Percentiles rank a stretch among this genome's conserved stretches.
Conservation (phyloP, 2,329 filamentous ascomycete species). For the Cercospora canescens region DNA sequence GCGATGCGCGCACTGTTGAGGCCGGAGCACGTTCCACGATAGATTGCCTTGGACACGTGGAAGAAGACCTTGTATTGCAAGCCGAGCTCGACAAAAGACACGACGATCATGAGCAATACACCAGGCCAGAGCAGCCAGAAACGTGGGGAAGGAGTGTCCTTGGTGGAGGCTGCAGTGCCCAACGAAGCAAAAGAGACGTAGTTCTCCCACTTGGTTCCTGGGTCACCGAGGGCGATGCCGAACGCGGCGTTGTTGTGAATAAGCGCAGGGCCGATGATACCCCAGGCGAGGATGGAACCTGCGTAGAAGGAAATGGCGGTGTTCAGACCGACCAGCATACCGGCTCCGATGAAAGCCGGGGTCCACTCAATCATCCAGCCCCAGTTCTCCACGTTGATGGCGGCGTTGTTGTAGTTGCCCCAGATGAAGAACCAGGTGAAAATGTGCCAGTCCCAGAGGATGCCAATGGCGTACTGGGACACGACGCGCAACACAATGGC, state of each 20-base stretch:
- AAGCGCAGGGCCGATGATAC: conserved; percentile 58
- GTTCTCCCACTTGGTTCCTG: conserved; percentile 45
- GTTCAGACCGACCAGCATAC: conserved; percentile 60
- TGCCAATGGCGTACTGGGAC: conserved; percentile 60
- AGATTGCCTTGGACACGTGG: conserved; percentile 52
- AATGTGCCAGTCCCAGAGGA: conserved; percentile 51
- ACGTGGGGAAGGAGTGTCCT: conserved; percentile 49
- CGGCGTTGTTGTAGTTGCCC: conserved; percentile 53
- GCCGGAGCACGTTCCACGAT: conserved; percentile 46
- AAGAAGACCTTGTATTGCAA: conserved; percentile 43
- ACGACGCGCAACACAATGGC: conserved; percentile 57
- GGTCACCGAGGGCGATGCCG: conserved; percentile 37
- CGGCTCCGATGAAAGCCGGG: conserved; percentile 61
- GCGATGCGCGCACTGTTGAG: conserved; percentile 43
- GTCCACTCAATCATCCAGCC: conserved; percentile 62
- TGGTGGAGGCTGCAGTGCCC: conserved; percentile 35
- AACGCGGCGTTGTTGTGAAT: conserved; percentile 54
- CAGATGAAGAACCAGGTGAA: conserved; percentile 57
- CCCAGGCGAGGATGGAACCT: conserved; percentile 59
- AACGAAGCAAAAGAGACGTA: conserved; percentile 45
- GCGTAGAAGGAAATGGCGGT: conserved; percentile 59
- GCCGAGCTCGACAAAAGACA: conserved; percentile 46
- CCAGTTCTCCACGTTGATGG: conserved; percentile 60
- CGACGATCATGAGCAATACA: conserved; percentile 53
- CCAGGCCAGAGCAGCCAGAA: conserved; percentile 57